Evolutionary conservation across 352 stramenopile genomes (phyloP), one percentile per base, ranked within the genome.

Genomic region (Phytophthora sp.): DNA sequence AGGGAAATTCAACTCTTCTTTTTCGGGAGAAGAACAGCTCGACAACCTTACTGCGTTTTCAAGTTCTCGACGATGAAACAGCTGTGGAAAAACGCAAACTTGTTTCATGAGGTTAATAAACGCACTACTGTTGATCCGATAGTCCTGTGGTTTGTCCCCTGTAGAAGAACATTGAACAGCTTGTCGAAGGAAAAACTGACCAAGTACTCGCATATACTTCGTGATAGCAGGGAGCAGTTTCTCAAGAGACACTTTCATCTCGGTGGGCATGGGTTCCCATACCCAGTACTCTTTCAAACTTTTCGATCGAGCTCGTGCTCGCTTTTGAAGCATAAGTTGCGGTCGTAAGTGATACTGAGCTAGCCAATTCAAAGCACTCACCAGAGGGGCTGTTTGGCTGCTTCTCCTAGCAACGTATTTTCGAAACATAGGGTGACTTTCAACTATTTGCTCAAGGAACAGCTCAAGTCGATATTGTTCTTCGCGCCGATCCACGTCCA

Each of bases 81-180:
- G 54, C 37, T 92, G 82, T 1, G 80, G 82, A 31, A 88, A 83
- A 12, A 86, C 69, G 12, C 63, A 56, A 17, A 72, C 69, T 26
- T 84, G 60, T 48, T 84, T 89, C 77, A 91, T 75, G 8, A 91
- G 58, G 2, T 30, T 45, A 9, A 83, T 44, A 52, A 91, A 86
- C 10, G 64, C 51, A 1, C n/a, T 17, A 4, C 37, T 69, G 8
- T 56, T 65, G 31, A 88, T 76, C 10, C 59, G 56, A 30, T 66
- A 66, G 4, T 74, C 49, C 32, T 64, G 27, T 10, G 61, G 51
- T 45, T 69, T 71, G 15, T 46, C 37, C 27, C 23, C 10, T 4
- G 54, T 42, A 8, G 50, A 49, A n/a, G 43, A 57, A 17, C 55
- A 43, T 11, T 70, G 54, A 30, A 62, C 62, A 10, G 62, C 51